Evolutionary conservation across 1,284 basidiomycete species (phyloP), one percentile per base, ranked within the genome.

Genomic region (Chondrostereum purpureum): DNA sequence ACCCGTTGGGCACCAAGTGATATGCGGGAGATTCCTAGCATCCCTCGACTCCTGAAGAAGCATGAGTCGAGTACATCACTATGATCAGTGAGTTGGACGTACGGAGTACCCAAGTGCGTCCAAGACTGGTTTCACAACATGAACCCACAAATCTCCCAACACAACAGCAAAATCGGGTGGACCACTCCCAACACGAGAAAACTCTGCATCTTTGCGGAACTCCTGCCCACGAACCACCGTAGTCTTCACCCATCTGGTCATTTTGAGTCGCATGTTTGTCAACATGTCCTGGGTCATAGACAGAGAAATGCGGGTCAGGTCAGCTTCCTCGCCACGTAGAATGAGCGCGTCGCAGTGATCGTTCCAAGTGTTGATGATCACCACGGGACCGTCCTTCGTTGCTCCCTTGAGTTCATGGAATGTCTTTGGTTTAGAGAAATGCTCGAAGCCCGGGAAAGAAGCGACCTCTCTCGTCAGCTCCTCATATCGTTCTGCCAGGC

Each of bases 261-360:
- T 34, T 5, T 16, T 34, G n/a, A n/a, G n/a, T n/a, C n/a, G n/a
- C n/a, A n/a, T n/a, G n/a, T n/a, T n/a, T n/a, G n/a, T n/a, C 5
- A 34, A 16, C 33, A 34, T 4, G 2, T 34, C 33, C 33, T 34
- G 33, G 13, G 16, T 4, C 4, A 16, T n/a, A 5, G n/a, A n/a
- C 13, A 34, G 33, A 13, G 33, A 3, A 34, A 34, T 16, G 16
- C n/a, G 13, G 16, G 5, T 3, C 13, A 34, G n/a, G 16, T 34
- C 33, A 5, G n/a, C 16, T 4, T 3, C 16, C 4, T 3, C n/a
- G 19, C 5, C 4, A 14, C 6, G 20, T 4, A 46, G 22, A 2
- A 46, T 41, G 5, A 46, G 17, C 16, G 39, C 47, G 39, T 49
- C 44, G 18, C 39, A 49, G 41, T 44, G 22, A 16, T 22, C 10